These are phyloP conservation scores for Cynanchum wilfordii DNA, from an alignment of 257 asterid genomes.

Conservation along the genomic window DNA sequence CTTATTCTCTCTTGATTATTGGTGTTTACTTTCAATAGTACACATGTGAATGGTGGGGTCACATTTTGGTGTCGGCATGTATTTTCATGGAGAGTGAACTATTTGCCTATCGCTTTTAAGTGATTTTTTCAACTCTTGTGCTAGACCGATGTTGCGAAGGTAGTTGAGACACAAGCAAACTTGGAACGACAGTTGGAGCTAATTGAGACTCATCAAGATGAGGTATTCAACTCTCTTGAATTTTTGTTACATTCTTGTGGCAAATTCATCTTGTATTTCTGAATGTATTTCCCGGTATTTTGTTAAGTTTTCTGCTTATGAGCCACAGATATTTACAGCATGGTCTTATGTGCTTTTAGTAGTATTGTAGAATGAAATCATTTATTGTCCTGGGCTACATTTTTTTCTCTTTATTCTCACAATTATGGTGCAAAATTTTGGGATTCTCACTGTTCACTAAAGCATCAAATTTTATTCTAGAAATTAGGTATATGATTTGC, in stretches of 20 bases:
- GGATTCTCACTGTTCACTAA: no score
- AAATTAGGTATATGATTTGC: not conserved
- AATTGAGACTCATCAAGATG: constrained; percentile 93
- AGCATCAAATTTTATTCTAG: not conserved
- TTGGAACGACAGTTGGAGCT: constrained; percentile 91
- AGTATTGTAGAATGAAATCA: not conserved
- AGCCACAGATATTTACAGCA: not conserved
- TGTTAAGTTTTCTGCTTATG: not conserved
- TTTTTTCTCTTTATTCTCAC: not conserved
- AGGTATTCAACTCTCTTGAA: constrained; percentile 38
- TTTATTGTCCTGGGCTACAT: not conserved
- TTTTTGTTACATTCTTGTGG: not conserved
- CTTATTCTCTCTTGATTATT: not conserved
- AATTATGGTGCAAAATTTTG: not conserved
- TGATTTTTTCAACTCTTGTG: constrained; percentile 21
- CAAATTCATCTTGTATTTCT: constrained; percentile 7
- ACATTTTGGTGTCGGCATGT: not conserved
- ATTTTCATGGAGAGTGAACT: not conserved
- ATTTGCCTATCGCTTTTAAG: not conserved
- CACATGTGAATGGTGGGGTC: constrained; percentile 1
- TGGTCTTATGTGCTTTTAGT: not conserved
- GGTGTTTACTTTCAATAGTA: not conserved
- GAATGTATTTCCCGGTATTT: constrained; percentile 1
- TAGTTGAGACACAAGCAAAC: constrained; percentile 75
- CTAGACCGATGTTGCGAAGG: constrained; percentile 92